phyloP scores from a whole-genome alignment of 1,139 yeast genomes.

The Suhomyces maxii region DNA sequence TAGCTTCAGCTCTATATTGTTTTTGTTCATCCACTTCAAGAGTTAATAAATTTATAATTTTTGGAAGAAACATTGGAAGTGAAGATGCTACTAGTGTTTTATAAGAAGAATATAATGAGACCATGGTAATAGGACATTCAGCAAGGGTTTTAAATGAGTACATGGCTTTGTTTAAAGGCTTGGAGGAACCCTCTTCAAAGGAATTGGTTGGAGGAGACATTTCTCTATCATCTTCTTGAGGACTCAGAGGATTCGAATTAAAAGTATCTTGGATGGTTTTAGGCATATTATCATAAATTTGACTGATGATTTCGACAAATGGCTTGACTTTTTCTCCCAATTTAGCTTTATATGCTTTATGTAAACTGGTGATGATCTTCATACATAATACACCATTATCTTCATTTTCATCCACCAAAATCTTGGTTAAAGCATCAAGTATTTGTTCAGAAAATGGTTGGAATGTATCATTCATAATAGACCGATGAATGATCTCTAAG shows the following conservation, averaged over 20 bases:
- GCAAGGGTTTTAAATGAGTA: conserved; percentile 87
- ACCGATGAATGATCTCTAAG: conserved; percentile 77
- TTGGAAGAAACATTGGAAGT: conserved; percentile 77
- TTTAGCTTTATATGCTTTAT: conserved; percentile 75
- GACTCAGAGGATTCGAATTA: conserved; percentile 13
- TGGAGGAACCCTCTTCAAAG: conserved; percentile 40
- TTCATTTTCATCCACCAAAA: conserved; percentile 80
- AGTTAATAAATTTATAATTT: conserved; percentile 70
- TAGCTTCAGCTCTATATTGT: conserved; percentile 54
- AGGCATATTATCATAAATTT: conserved; percentile 79
- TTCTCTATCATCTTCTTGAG: conserved; percentile 22
- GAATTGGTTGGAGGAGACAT: conserved; percentile 36
- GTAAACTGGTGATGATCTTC: conserved; percentile 86
- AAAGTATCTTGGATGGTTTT: conserved; percentile 70
- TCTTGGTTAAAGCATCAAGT: conserved; percentile 57
- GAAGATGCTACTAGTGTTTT: conserved; percentile 72
- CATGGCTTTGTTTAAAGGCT: conserved; percentile 58
- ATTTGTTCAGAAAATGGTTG: conserved; percentile 68
- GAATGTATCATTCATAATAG: conserved; percentile 80
- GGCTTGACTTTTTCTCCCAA: conserved; percentile 74
- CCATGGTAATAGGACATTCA: conserved; percentile 97
- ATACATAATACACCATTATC: conserved; percentile 92
- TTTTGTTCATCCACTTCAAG: conserved; percentile 65
- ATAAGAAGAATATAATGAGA: conserved; percentile 83
- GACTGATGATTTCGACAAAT: conserved; percentile 73